Conservation (phyloP, 306 rosid genomes). For the Rubus parviflorus region DNA sequence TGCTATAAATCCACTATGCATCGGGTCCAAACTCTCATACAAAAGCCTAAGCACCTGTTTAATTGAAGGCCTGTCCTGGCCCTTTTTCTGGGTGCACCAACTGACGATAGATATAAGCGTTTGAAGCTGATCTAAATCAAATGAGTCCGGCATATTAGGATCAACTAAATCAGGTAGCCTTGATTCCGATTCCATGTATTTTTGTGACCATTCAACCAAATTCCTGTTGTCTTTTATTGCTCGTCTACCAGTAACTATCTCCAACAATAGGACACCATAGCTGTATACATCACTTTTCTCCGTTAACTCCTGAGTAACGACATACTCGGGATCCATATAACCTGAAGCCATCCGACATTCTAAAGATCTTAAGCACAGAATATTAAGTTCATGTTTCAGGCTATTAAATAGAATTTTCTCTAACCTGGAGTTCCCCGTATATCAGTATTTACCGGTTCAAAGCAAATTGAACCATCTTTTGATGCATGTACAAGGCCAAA, state of each 20-base stretch:
- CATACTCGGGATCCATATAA: slow-evolving; percentile 97
- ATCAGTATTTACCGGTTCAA: slow-evolving; percentile 81
- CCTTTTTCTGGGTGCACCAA: slow-evolving; percentile 96
- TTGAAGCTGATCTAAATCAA: slow-evolving; percentile 82
- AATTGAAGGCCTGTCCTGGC: slow-evolving; percentile 81
- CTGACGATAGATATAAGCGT: slow-evolving; percentile 63
- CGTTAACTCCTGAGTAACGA: slow-evolving; percentile 90
- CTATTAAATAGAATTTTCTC: slow-evolving; percentile 7
- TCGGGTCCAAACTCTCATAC: slow-evolving; percentile 87
- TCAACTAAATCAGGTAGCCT: slow-evolving; percentile 75
- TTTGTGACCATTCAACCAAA: slow-evolving; percentile 89
- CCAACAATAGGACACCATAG: slow-evolving; percentile 84
- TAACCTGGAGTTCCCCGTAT: slow-evolving; percentile 94
- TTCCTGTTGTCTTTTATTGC: slow-evolving; percentile 78
- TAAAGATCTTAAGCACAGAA: slow-evolving; percentile 16
- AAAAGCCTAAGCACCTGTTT: slow-evolving; percentile 90
- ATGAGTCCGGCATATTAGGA: slow-evolving; percentile 62
- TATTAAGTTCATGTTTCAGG: slow-evolving; percentile 6
- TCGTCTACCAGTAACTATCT: slow-evolving; percentile 78
- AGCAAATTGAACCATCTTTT: slow-evolving; percentile 72
- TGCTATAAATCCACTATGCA: slow-evolving; percentile 67
- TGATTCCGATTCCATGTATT: slow-evolving; percentile 52
- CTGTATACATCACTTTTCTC: slow-evolving; percentile 94
- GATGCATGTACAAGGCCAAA: slow-evolving; percentile 99
- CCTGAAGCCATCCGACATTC: slow-evolving; percentile 56